Conservation (phyloP, 805 yeast genomes). For the Nakazawaea peltata region DNA sequence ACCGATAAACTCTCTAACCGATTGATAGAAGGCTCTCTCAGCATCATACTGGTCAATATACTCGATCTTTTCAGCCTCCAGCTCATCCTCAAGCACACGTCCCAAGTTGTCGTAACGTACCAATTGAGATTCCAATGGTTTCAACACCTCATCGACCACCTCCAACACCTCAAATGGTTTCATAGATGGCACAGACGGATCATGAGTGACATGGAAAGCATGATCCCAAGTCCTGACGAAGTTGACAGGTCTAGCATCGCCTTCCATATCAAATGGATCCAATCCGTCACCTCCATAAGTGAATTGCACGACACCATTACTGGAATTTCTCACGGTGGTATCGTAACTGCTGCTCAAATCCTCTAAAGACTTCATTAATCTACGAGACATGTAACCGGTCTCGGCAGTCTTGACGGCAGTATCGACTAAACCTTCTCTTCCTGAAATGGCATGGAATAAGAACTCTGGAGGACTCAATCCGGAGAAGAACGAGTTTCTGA, state of each 20-base stretch:
- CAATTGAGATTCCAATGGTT: slow-evolving; percentile 52
- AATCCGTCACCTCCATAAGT: slow-evolving; percentile 98
- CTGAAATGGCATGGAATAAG: slow-evolving; percentile 96
- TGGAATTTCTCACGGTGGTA: slow-evolving; percentile 88
- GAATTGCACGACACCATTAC: slow-evolving; percentile 95
- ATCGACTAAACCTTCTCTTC: slow-evolving; percentile 98
- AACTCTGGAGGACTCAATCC: slow-evolving; percentile 97
- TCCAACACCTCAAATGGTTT: slow-evolving; percentile 63
- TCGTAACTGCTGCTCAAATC: slow-evolving; percentile 93
- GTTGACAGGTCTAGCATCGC: slow-evolving; percentile 95
- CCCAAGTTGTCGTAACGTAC: slow-evolving; percentile 73
- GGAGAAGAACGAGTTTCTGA: slow-evolving; percentile 87
- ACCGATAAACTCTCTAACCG: slow-evolving; percentile 57
- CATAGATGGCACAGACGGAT: slow-evolving; percentile 44
- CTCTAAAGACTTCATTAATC: slow-evolving; percentile 95
- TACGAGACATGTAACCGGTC: slow-evolving; percentile 97
- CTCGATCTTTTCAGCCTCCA: slow-evolving; percentile 43
- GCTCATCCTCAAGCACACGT: slow-evolving; percentile 28
- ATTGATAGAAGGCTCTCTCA: slow-evolving; percentile 74
- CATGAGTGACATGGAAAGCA: slow-evolving; percentile 65
- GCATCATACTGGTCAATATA: slow-evolving; percentile 82
- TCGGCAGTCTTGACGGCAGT: slow-evolving; percentile 99
- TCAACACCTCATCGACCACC: slow-evolving; percentile 45
- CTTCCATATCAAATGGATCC: slow-evolving; percentile 99
- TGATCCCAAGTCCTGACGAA: slow-evolving; percentile 94